Percentiles rank a stretch among this genome's conserved stretches.
Conservation (phyloP, 2,329 filamentous ascomycete species). For the Sporothrix sp. region DNA sequence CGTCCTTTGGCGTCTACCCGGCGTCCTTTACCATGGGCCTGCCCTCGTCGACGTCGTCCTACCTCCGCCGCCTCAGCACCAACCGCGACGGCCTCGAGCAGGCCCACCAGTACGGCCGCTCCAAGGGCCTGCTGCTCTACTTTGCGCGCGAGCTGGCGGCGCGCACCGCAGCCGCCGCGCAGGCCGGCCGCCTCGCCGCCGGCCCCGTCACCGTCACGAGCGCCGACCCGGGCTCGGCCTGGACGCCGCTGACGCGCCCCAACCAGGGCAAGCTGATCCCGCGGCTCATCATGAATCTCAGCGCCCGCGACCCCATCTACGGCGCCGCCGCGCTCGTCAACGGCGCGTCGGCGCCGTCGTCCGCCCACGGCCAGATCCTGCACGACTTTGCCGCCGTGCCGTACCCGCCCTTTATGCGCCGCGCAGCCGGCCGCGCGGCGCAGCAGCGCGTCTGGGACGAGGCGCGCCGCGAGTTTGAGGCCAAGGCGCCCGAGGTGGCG, state of each 20-base stretch:
- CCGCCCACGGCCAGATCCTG: conserved; percentile 28
- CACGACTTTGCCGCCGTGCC: conserved; percentile 28
- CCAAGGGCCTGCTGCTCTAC: conserved; percentile 29
- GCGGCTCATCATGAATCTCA: conserved; percentile 30
- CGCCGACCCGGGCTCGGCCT: conserved; percentile 30
- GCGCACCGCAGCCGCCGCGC: conserved; percentile 14
- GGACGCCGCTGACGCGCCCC: conserved; percentile 29
- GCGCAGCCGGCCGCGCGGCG: conserved; percentile 21
- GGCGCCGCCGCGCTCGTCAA: conserved; percentile 31
- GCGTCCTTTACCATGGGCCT: conserved; percentile 29
- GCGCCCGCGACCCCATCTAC: conserved; percentile 27
- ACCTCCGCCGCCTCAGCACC: conserved; percentile 28
- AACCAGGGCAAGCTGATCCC: conserved; percentile 29
- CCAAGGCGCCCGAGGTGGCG: conserved; percentile 22
- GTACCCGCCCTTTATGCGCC: conserved; percentile 30
- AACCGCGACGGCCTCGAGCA: conserved; percentile 28
- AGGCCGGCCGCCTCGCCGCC: conserved; percentile 13
- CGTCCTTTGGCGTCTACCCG: conserved; percentile 30
- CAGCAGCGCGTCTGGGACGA: conserved; percentile 24
- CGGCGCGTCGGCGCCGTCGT: conserved; percentile 25
- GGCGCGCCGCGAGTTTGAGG: conserved; percentile 20
- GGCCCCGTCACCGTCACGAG: conserved; percentile 29
- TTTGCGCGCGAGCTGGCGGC: conserved; percentile 29
- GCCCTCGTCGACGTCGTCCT: conserved; percentile 24
- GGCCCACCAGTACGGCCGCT: conserved; percentile 30